Conservation (phyloP, 2,329 filamentous ascomycete species). For the Camillea tinctor region DNA sequence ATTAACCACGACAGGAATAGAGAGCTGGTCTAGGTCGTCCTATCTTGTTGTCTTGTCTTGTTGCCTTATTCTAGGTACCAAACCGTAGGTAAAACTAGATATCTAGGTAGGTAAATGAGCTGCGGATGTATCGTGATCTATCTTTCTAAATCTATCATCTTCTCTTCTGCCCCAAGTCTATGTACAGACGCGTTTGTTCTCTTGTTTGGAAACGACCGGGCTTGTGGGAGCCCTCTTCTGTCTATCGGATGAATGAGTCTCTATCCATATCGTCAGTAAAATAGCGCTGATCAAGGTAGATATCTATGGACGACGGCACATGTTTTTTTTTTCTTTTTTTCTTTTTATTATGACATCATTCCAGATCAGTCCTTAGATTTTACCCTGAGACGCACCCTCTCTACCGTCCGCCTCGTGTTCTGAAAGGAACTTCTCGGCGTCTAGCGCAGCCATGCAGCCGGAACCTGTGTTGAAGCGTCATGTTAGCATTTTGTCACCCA, state of each 20-base stretch:
- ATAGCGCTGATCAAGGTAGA: constrained; percentile 1
- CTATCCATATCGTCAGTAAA: constrained; percentile 13
- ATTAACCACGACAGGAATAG: not conserved
- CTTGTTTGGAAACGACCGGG: not conserved
- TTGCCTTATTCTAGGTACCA: not conserved
- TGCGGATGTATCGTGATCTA: no score
- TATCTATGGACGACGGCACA: constrained; percentile 6
- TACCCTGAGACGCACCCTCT: constrained; percentile 33
- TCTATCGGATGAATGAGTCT: constrained; percentile 7
- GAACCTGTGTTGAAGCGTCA: constrained; percentile 56
- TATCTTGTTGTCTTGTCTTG: no score
- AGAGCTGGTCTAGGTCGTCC: not conserved
- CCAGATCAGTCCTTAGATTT: constrained; percentile 22
- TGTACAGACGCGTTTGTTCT: not conserved
- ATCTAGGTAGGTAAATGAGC: not conserved
- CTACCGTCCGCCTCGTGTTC: constrained; percentile 63
- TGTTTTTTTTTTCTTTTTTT: not conserved
- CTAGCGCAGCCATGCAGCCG: constrained; percentile 91
- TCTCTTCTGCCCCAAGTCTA: not conserved
- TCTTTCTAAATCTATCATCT: not conserved
- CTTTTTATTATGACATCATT: no score
- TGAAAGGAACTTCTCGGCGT: constrained; percentile 89
- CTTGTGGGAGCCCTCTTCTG: not conserved
- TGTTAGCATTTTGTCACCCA: constrained; percentile 11
- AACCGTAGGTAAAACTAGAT: not conserved